phyloP scores from a whole-genome alignment of 1,139 yeast species.

The Diutina ranongensis region DNA sequence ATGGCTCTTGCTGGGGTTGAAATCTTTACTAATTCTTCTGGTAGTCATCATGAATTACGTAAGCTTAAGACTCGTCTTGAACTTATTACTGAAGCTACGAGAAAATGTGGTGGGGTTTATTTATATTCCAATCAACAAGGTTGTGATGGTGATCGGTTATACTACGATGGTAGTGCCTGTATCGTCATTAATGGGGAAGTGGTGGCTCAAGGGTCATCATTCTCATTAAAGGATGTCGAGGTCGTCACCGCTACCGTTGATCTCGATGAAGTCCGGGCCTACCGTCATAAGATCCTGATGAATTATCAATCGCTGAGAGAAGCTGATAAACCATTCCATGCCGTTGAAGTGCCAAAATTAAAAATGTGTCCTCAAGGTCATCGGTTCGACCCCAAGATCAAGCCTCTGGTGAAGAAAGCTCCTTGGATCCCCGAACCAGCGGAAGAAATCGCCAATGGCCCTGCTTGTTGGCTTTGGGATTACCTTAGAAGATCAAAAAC shows the following conservation, averaged over 20 bases:
- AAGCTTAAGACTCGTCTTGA: slow-evolving; percentile 77
- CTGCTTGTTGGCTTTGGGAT: slow-evolving; percentile 99
- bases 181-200: slow-evolving; percentile 86
- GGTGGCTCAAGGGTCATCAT: slow-evolving; percentile 89
- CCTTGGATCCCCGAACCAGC: slow-evolving; percentile 49
- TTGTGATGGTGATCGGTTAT: slow-evolving; percentile 94
- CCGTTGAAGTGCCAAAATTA: slow-evolving; percentile 42
- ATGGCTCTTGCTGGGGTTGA: slow-evolving; percentile 95
- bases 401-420: slow-evolving; percentile 43
- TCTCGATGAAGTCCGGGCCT: slow-evolving; percentile 78
- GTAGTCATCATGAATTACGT: slow-evolving; percentile 92
- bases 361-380: slow-evolving; percentile 49
- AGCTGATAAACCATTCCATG: slow-evolving; percentile 32
- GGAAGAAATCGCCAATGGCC: slow-evolving; percentile 94
- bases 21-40: slow-evolving; percentile 88
- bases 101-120: slow-evolving; percentile 93
- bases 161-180: slow-evolving; percentile 94
- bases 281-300: slow-evolving; percentile 67
- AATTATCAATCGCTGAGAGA: slow-evolving; percentile 56
- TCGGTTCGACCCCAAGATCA: slow-evolving; percentile 49
- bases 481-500: slow-evolving; percentile 81
- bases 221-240: slow-evolving; percentile 81
- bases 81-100: slow-evolving; percentile 82
- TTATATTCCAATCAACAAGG: slow-evolving; percentile 92
- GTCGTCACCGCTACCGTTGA: slow-evolving; percentile 91